Base-by-base conservation (phyloP, 2,329 filamentous ascomycete genomes). In the Botrytis byssoidea region DNA sequence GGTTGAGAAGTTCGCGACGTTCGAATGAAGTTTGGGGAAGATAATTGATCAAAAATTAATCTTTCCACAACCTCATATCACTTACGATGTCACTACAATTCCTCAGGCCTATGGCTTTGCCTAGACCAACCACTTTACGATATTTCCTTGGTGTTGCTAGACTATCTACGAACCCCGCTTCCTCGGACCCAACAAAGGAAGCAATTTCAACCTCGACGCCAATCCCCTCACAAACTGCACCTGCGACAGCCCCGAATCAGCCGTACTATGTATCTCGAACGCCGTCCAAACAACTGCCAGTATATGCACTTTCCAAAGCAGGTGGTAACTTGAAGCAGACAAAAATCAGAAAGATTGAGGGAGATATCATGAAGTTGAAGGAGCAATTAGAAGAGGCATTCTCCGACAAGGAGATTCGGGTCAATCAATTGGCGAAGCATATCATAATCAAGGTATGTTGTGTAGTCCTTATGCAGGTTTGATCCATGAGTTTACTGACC, bases 281-380 rank as follows among this genome's bases (percentile, higher is more conserved):
- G 4, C 84, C 86, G 1, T 91, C 88, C 55, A 88, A 90, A 66
- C 89, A 93, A 77, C 85, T 96, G 4, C 90, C 93, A 37, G 88
- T 98, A 63, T 99, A 98, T 84, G 85, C 90, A 25, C 86, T 90
- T 77, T 85, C 84, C 76, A 95, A 93, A 84, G 87, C 89, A 20
- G 94, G 94, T 70, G 93, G 93, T 22, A 96, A 93, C 77, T 86
- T 90, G 80, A 89, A 90, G 79, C 83, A 92, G 79, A 97, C 95
- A 8, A 83, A 89, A 73, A 84, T 99, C 73, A 92, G 94, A 82
- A 94, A 93, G 83, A 87, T 95, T 68, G 90, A 93, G 73, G 96
- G 96, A 25, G 88, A 97, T 81, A 80, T 90, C 68, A 82, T 85
- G 46, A 87, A 85, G 4, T 81, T 98, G 76, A 86, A 88, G 75